These are phyloP conservation scores for Kuraishia piskuri DNA, from an alignment of 805 yeast species.

Conservation along the genomic window DNA sequence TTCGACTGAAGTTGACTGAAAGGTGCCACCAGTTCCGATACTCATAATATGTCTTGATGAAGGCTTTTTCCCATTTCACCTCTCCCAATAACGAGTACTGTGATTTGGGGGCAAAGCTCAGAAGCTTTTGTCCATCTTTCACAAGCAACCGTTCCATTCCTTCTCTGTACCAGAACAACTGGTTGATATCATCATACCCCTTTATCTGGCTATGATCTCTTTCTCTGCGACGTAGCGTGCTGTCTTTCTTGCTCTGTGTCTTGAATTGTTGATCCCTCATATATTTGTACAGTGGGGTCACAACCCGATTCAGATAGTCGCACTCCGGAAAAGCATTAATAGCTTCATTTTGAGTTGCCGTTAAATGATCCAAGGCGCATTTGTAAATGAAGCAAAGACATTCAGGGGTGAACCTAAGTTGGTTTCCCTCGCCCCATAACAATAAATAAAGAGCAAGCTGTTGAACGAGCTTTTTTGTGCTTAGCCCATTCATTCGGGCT, in stretches of 20 bases:
- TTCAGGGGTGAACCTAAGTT: conserved; percentile 45
- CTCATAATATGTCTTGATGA: conserved; percentile 39
- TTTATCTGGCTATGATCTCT: conserved; percentile 57
- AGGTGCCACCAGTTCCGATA: conserved; percentile 42
- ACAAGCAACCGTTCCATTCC: conserved; percentile 26
- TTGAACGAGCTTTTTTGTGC: conserved; percentile 50
- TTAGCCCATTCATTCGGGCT: conserved; percentile 37
- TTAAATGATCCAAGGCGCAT: conserved; percentile 42
- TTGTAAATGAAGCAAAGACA: conserved; percentile 46
- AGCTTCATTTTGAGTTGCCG: background rate
- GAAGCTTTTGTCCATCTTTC: conserved; percentile 16
- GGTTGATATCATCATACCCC: conserved; percentile 50
- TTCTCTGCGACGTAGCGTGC: conserved; percentile 52
- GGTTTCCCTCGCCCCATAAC: conserved; percentile 76
- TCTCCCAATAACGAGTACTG: conserved; percentile 24
- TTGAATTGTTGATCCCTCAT: conserved; percentile 64
- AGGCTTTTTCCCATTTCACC: conserved; percentile 32
- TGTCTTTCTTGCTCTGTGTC: conserved; percentile 29
- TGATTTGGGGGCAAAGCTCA: conserved; percentile 19
- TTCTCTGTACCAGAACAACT: conserved; percentile 38
- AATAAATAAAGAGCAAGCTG: conserved; percentile 57
- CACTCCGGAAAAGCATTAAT: conserved; percentile 7
- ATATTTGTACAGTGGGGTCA: conserved; percentile 45
- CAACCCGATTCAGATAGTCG: conserved; percentile 28
- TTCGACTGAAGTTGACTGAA: conserved; percentile 39